Conservation (phyloP, 169 alveolate species). For the Plasmodium blacklocki region DNA sequence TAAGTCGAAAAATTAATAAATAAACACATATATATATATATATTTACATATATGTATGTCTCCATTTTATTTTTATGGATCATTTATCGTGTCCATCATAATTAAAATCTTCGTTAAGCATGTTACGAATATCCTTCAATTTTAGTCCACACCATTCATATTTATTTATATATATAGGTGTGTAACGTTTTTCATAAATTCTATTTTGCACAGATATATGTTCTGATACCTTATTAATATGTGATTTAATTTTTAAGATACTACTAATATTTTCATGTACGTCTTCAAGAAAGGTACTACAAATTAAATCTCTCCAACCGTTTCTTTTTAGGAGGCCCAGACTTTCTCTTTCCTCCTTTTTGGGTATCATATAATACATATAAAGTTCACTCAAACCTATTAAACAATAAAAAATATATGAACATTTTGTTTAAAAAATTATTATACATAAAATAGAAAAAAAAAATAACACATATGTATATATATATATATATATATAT, state of each 20-base stretch:
- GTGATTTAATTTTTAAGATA: constrained; percentile 54
- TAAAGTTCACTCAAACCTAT: constrained; percentile 86
- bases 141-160: constrained; percentile 76
- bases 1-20: too few relatives aligned
- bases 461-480: background rate
- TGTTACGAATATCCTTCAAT: constrained; percentile 63
- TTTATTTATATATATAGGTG: constrained; percentile 48
- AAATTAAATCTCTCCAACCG: constrained; percentile 87
- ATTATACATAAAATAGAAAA: background rate
- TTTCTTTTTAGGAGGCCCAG: constrained; percentile 82
- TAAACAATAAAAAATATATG: constrained; percentile 7
- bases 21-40: too few relatives aligned
- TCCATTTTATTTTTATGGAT: constrained; percentile 32
- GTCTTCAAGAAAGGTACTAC: constrained; percentile 76
- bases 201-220: constrained; percentile 58
- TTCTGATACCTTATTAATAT: constrained; percentile 24
- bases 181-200: constrained; percentile 63
- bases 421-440: background rate
- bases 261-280: constrained; percentile 80
- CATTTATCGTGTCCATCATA: constrained; percentile 22
- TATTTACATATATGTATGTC: too few relatives aligned
- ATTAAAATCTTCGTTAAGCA: constrained; percentile 65
- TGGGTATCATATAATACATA: constrained; percentile 88
- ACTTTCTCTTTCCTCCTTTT: constrained; percentile 79
- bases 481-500: background rate